phyloP scores from a whole-genome alignment of 495 filamentous ascomycete species.

The Alectoria sarmentosa region DNA sequence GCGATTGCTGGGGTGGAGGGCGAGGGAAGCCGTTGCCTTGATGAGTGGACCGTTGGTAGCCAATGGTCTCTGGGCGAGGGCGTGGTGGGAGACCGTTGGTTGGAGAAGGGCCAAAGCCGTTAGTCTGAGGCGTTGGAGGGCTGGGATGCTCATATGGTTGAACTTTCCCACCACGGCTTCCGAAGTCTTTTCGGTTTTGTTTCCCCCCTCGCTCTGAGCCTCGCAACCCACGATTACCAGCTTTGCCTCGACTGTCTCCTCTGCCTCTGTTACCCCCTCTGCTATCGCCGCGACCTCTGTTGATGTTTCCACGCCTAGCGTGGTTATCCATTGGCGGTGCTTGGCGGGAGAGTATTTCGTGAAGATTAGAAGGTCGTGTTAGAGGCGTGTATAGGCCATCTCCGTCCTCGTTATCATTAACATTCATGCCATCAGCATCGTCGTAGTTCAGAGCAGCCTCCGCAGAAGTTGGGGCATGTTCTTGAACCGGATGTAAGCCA shows the following conservation, averaged over 20 bases:
- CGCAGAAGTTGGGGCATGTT: slow-evolving; percentile 5
- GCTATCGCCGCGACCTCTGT: slow-evolving; percentile 31
- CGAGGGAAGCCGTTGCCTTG: slow-evolving; percentile 21
- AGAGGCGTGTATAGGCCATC: slow-evolving; percentile 64
- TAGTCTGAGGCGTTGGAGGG: slow-evolving; percentile 28
- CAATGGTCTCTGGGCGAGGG: slow-evolving; percentile 6
- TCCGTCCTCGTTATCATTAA: slow-evolving; percentile 48
- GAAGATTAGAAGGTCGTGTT: slow-evolving; percentile 52
- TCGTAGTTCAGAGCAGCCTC: slow-evolving; percentile 23
- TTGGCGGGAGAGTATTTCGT: slow-evolving; percentile 44
- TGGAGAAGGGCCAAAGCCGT: slow-evolving; percentile 9
- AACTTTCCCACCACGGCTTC: slow-evolving; percentile 17
- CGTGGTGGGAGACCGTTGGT: slow-evolving; percentile 20
- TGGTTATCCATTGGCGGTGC: slow-evolving; percentile 42
- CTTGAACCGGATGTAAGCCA: slow-evolving; percentile 37
- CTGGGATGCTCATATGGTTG: slow-evolving; percentile 20
- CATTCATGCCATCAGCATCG: slow-evolving; percentile 30
- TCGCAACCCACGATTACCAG: slow-evolving; percentile 23
- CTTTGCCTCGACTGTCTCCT: slow-evolving; percentile 32
- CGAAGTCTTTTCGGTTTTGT: slow-evolving; percentile 30
- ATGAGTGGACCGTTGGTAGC: slow-evolving; percentile 21
- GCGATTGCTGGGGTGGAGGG: slow-evolving; percentile 25
- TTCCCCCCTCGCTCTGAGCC: slow-evolving; percentile 32
- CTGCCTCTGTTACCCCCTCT: slow-evolving; percentile 45
- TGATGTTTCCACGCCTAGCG: slow-evolving; percentile 31